Evolutionary conservation across 2,329 filamentous ascomycete species (phyloP), one percentile per base, ranked within the genome.

Genomic region (Neonectria ditissima): DNA sequence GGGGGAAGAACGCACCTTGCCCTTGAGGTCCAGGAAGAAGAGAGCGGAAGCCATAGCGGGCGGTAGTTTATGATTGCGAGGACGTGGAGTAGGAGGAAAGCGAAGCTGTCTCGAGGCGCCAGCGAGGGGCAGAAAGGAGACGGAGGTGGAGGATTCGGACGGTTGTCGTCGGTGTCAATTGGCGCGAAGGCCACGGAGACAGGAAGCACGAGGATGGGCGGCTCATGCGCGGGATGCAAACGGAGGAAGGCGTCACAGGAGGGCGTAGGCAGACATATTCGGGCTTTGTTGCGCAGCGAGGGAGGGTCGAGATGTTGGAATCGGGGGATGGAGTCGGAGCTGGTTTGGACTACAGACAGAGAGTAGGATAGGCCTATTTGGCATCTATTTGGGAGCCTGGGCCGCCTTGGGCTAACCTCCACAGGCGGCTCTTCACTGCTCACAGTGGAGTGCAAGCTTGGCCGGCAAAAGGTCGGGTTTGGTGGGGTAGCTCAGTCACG

Each of bases 1-100:
- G 37, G 43, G 39, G 45, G 56, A 30, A 43, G 10, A 28, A 68
- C 70, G 54, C 74, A 97, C 94, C 92, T 99, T 99, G 92, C 96
- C 96, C 93, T 99, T 99, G 73, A 99, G 87, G 81, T 99, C 96
- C 76, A 99, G 91, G 80, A 99, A 99, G 88, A 99, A 99, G 76
- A 99, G 80, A 69, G 96, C 96, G 65, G 96, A 99, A 73, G 96
- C 96, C 96, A 99, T 99, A 78, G 74, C 85, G 81, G 62, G 59
- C 64, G 60, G 61, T 59, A 68, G 64, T 69, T 68, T 68, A 69
- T 69, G 71, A 72, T 69, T 65, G 63, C 10, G 62, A 60, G 58
- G 54, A 48, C 55, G 68, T 68, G 64, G 63, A 60, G 64, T 66
- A 69, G 66, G 62, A 65, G 61, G 58, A 65, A 45, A 54, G 62